A percentile compares a stretch with the other conserved stretches of the same genome.
Evolutionary conservation across 202 grass and related monocot genomes (phyloP).

Genomic region (Hordeum pubiflorum): DNA sequence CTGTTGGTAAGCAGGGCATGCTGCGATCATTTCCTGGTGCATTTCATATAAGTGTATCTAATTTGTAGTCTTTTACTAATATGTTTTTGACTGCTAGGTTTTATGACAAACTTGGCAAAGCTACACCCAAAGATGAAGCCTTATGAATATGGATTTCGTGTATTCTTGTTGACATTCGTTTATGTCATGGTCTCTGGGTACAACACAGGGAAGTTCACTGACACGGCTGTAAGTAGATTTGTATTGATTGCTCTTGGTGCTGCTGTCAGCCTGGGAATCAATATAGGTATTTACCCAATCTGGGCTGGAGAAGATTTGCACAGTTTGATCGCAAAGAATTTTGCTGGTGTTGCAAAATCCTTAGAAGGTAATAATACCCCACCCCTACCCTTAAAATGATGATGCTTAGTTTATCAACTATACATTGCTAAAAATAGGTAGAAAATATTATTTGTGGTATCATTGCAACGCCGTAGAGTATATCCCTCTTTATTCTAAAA

Average conservation of each 20-base stretch:
- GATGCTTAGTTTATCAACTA: neutral
- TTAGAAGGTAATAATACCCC: constrained; percentile 64
- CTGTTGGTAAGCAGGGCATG: constrained; percentile 47
- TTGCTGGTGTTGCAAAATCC: constrained; percentile 79
- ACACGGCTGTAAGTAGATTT: constrained; percentile 66
- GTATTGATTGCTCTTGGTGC: constrained; percentile 84
- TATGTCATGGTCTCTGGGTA: constrained; percentile 80
- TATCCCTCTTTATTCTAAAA: neutral
- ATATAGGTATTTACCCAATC: constrained; percentile 87
- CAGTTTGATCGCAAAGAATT: constrained; percentile 79
- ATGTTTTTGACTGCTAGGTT: constrained; percentile 42
- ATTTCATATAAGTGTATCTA: constrained; percentile 11
- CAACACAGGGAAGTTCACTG: constrained; percentile 60
- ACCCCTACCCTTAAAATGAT: neutral
- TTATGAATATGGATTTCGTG: constrained; percentile 91
- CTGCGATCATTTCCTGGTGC: neutral
- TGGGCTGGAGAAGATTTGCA: constrained; percentile 96
- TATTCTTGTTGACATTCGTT: constrained; percentile 92
- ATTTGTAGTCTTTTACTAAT: neutral
- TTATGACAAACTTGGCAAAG: constrained; percentile 61
- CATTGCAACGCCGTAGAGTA: neutral
- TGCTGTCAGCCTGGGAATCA: constrained; percentile 69
- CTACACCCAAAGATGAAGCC: constrained; percentile 73
- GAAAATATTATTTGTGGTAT: neutral
- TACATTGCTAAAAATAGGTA: neutral